A percentile compares a stretch with the other conserved stretches of the same genome.
Evolutionary conservation across 2,329 filamentous ascomycete species (phyloP).

Genomic region (Davidsoniella neocaledoniae): DNA sequence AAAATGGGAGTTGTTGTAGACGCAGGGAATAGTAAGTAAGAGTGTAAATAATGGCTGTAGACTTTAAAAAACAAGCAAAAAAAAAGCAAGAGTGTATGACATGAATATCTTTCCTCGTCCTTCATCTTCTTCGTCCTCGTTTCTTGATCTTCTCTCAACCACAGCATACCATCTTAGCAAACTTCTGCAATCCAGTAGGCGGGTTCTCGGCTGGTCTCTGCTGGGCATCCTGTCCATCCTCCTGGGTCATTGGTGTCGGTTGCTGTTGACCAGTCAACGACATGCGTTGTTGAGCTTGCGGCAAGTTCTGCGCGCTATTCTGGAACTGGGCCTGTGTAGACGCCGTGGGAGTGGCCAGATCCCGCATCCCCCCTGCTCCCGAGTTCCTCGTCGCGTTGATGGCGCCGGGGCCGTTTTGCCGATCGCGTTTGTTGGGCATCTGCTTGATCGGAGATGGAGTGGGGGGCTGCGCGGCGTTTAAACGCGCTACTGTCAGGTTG

Average conservation of each 20-base stretch:
- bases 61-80: constrained; percentile 15
- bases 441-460: constrained; percentile 71
- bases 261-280: constrained; percentile 37
- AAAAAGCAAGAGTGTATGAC: constrained; percentile 2
- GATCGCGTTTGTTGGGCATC: constrained; percentile 57
- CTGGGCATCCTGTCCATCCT: constrained; percentile 19
- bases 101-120: constrained; percentile 2
- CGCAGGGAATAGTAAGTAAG: neutral
- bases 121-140: neutral
- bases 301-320: constrained; percentile 79
- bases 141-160: constrained; percentile 33
- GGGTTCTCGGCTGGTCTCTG: constrained; percentile 8
- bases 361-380: constrained; percentile 54
- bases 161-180: constrained; percentile 87
- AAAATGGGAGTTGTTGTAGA: neutral
- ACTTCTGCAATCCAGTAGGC: constrained; percentile 72
- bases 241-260: constrained; percentile 46
- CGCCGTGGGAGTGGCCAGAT: constrained; percentile 68
- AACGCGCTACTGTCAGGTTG: constrained; percentile 65
- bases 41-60: neutral
- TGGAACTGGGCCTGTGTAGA: constrained; percentile 95
- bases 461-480: constrained; percentile 86
- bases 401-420: constrained; percentile 62
- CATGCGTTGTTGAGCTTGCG: constrained; percentile 31
- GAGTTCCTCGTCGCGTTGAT: constrained; percentile 61